Percentiles rank a stretch among this genome's conserved stretches.
These are phyloP conservation scores for Diaporthe capsici DNA, from an alignment of 2,329 filamentous ascomycete genomes.

Conservation along the genomic window DNA sequence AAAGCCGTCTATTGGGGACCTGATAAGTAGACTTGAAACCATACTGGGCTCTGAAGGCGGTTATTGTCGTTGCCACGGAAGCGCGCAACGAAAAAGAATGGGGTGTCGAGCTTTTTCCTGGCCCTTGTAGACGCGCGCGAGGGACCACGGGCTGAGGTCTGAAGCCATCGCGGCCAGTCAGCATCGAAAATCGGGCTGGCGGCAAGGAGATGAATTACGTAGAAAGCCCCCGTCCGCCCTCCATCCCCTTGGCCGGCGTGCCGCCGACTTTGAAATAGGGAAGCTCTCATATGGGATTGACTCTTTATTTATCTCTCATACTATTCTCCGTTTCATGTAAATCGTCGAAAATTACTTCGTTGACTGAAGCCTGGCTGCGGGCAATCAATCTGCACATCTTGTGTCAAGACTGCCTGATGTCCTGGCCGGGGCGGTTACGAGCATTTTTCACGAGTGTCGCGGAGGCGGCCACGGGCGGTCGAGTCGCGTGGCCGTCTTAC, in stretches of 20 bases:
- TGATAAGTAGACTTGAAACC: constrained; percentile 19
- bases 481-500: not conserved
- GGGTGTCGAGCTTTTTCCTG: not conserved
- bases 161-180: constrained; percentile 40
- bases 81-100: constrained; percentile 2
- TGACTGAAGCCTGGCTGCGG: not conserved
- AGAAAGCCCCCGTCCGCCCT: not conserved
- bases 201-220: constrained; percentile 24
- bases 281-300: not conserved
- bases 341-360: not conserved
- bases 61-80: constrained; percentile 21
- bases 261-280: constrained; percentile 23
- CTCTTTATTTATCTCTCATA: constrained; percentile 11
- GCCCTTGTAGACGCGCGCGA: constrained; percentile 39
- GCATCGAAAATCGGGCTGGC: constrained; percentile 16
- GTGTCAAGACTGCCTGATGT: constrained; percentile 10
- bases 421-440: constrained; percentile 25
- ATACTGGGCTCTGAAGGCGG: constrained; percentile 1
- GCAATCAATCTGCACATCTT: constrained; percentile 12
- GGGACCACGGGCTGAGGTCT: constrained; percentile 28
- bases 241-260: constrained; percentile 24
- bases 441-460: constrained; percentile 19
- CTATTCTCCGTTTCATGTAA: not conserved
- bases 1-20: constrained; percentile 29
- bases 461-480: constrained; percentile 14